Conservation (phyloP, 805 yeast genomes). For the Kodamaea hsintzibuensis region DNA sequence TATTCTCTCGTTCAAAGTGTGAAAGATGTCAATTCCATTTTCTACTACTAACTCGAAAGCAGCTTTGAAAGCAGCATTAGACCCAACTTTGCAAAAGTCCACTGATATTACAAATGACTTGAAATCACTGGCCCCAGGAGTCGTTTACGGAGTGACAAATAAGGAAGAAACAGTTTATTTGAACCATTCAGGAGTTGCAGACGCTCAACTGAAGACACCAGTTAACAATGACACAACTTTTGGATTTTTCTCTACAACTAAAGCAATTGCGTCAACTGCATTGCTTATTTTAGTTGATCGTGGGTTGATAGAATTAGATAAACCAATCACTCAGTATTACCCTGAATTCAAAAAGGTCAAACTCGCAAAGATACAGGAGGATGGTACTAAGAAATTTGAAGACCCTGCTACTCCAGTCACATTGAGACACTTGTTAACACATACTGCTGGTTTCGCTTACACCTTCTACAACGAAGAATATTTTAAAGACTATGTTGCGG, state of each 20-base stretch:
- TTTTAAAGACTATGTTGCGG: not conserved
- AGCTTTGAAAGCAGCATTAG: not conserved
- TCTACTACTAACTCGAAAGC: not conserved
- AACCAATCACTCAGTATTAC: slow-evolving; percentile 29
- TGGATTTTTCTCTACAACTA: slow-evolving; percentile 31
- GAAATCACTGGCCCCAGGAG: slow-evolving; percentile 3
- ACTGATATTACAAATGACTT: not conserved
- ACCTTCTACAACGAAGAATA: slow-evolving; percentile 14
- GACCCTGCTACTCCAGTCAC: slow-evolving; percentile 30
- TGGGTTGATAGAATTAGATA: slow-evolving; percentile 32
- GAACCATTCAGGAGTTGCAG: slow-evolving; percentile 13
- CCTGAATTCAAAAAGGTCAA: slow-evolving; percentile 31
- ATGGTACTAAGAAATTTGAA: slow-evolving; percentile 25
- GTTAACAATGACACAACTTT: slow-evolving; percentile 20
- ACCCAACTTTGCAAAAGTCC: not conserved
- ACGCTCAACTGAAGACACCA: slow-evolving; percentile 18
- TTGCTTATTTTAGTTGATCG: slow-evolving; percentile 32
- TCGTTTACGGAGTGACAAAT: slow-evolving; percentile 26
- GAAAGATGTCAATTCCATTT: not conserved
- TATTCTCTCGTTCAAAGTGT: too few relatives aligned
- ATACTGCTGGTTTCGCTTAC: slow-evolving; percentile 30
- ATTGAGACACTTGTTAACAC: slow-evolving; percentile 28
- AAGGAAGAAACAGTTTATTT: slow-evolving; percentile 23
- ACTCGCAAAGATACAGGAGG: slow-evolving; percentile 15
- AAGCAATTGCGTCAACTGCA: slow-evolving; percentile 36